A percentile compares a stretch with the other conserved stretches of the same genome.
These are phyloP conservation scores for Babesia sp. DNA, from an alignment of 169 alveolate genomes.

Conservation along the genomic window DNA sequence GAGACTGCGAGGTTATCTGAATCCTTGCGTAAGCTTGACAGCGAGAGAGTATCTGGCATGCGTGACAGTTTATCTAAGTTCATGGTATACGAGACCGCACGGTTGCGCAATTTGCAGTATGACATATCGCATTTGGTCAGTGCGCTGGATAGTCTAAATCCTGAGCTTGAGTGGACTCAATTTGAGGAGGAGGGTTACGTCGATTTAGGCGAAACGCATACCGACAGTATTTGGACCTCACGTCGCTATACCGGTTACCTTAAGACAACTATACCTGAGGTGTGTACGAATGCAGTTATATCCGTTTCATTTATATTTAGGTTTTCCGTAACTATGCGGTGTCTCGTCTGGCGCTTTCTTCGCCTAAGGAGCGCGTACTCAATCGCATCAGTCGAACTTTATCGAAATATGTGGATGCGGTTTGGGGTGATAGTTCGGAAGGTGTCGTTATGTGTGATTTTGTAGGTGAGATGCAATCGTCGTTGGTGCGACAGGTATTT, in stretches of 20 bases:
- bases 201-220: not conserved
- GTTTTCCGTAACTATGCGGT: conserved; percentile 32
- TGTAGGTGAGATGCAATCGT: conserved; percentile 63
- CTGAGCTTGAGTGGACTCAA: conserved; percentile 17
- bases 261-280: conserved; percentile 37
- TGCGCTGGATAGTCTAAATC: conserved; percentile 32
- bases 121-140: conserved; percentile 41
- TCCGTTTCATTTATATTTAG: not conserved
- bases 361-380: conserved; percentile 57
- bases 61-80: conserved; percentile 38
- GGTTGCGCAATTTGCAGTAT: conserved; percentile 49
- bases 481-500: conserved; percentile 65
- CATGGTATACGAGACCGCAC: conserved; percentile 61
- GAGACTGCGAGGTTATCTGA: not conserved
- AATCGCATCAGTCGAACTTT: conserved; percentile 34
- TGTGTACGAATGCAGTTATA: not conserved
- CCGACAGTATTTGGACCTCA: not conserved
- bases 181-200: conserved; percentile 20
- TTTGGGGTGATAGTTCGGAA: conserved; percentile 25
- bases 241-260: conserved; percentile 4
- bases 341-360: conserved; percentile 24
- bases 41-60: conserved; percentile 4
- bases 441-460: conserved; percentile 25
- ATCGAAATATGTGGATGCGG: conserved; percentile 44
- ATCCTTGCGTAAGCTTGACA: conserved; percentile 23